Conservation (phyloP, 2,329 filamentous ascomycete genomes). For the Aspergillus glaucus region DNA sequence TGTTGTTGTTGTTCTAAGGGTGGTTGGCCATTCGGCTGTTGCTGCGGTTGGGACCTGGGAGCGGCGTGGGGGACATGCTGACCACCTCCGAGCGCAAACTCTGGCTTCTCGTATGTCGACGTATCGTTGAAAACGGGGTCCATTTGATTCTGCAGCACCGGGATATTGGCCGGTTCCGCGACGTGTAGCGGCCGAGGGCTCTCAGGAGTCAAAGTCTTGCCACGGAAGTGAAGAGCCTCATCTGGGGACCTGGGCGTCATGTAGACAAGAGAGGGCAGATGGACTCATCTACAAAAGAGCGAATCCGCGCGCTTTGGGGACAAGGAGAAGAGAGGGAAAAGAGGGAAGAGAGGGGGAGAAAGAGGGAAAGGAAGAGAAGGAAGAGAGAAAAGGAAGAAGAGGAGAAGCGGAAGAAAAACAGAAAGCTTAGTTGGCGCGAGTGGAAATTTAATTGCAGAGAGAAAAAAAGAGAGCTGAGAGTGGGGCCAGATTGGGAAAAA, state of each 20-base stretch:
- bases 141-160: slow-evolving; percentile 65
- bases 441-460: not conserved
- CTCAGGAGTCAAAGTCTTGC: slow-evolving; percentile 61
- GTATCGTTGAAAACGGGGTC: slow-evolving; percentile 65
- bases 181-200: slow-evolving; percentile 65
- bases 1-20: not conserved
- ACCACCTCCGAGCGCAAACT: slow-evolving; percentile 8
- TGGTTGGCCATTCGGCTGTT: not conserved
- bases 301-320: slow-evolving; percentile 1
- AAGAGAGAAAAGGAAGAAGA: not conserved
- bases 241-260: slow-evolving; percentile 49
- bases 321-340: slow-evolving; percentile 1
- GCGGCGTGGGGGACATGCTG: not conserved
- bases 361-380: slow-evolving; percentile 3
- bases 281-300: slow-evolving; percentile 35
- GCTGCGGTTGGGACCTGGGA: not conserved
- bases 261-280: slow-evolving; percentile 36
- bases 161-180: slow-evolving; percentile 62
- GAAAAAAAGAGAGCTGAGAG: slow-evolving; percentile 25
- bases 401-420: not conserved
- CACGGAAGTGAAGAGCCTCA: slow-evolving; percentile 53
- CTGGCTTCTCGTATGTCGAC: slow-evolving; percentile 49
- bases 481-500: slow-evolving; percentile 31
- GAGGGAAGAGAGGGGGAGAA: not conserved
- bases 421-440: not conserved